Evolutionary conservation across 495 filamentous ascomycete genomes (phyloP).

Genomic region (Elaphomyces granulatus): DNA sequence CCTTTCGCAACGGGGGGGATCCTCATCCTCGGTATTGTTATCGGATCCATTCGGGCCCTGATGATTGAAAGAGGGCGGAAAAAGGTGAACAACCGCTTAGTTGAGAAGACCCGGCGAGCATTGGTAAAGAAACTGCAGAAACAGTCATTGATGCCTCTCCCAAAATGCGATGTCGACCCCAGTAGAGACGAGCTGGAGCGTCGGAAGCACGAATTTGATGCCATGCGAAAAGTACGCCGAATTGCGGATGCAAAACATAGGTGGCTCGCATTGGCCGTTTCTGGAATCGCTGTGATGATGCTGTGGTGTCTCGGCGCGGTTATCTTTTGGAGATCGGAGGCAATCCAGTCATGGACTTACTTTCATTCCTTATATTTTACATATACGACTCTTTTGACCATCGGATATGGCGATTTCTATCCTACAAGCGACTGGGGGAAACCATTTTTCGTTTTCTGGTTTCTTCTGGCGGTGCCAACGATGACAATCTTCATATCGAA

Average conservation of each 20-base stretch:
- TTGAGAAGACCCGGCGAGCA: slow-evolving; percentile 50
- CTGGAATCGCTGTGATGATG: slow-evolving; percentile 46
- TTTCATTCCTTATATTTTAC: slow-evolving; percentile 69
- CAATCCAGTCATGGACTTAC: slow-evolving; percentile 50
- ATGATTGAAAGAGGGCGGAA: slow-evolving; percentile 61
- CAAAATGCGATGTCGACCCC: not conserved
- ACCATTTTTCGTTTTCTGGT: slow-evolving; percentile 49
- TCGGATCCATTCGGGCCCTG: slow-evolving; percentile 69
- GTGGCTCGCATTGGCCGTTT: slow-evolving; percentile 54
- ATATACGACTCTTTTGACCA: slow-evolving; percentile 65
- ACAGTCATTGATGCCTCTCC: slow-evolving; percentile 7
- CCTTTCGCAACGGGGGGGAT: slow-evolving; percentile 73
- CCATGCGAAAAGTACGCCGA: slow-evolving; percentile 64
- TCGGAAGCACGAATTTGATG: slow-evolving; percentile 54
- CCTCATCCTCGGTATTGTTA: slow-evolving; percentile 67
- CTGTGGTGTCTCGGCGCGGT: slow-evolving; percentile 70
- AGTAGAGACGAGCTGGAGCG: slow-evolving; percentile 37
- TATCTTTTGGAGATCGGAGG: slow-evolving; percentile 49
- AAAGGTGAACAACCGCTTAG: slow-evolving; percentile 51
- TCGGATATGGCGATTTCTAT: slow-evolving; percentile 71
- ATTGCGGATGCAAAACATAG: slow-evolving; percentile 41
- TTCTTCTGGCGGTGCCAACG: slow-evolving; percentile 64
- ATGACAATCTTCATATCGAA: slow-evolving; percentile 76
- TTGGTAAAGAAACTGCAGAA: slow-evolving; percentile 27
- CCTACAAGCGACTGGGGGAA: slow-evolving; percentile 57